Base-by-base conservation (phyloP, 768 basidiomycete species). In the Termitomyces sp. region DNA sequence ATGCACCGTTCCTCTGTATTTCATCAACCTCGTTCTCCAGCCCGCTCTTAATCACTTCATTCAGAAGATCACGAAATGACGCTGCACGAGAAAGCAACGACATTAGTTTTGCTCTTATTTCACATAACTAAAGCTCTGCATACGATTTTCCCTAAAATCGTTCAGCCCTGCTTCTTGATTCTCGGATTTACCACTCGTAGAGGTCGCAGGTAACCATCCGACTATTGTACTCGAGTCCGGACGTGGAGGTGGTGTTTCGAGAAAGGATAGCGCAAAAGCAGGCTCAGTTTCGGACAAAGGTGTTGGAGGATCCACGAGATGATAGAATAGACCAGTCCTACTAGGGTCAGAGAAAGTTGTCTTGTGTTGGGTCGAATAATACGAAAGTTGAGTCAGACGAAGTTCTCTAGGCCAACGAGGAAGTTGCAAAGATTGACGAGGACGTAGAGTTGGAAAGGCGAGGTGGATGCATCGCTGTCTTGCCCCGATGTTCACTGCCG, bases 111-210 rank as follows among this genome's bases (percentile, higher is more conserved):
- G 37, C 5, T 16, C 9, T 26, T 6, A 7, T 4, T 13, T 45
- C 20, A 54, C 34, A 41, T 7, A 54, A 44, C 13, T 26, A 46
- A 18, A 42, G 31, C 55, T 48, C 22, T 20, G 68, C 87, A 62
- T 65, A 92, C 91, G 64, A 66, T 92, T 93, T 64, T 84, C 84
- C 54, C 73, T 70, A 62, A 92, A 92, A 67, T 91, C 89, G 55
- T 85, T 82, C 60, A 91, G 67, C 5, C 83, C 83, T 1, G 81
- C 81, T 22, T 80, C 78, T 31, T 71, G 31, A 13, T 22, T 41
- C 4, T 50, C 58, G 2, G 57, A 50, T 5, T 20, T 22, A 5
- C 58, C 62, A 1, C 64, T 62, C 28, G 68, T 66, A 10, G 69
- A 60, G 39, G 54, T 58, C 46, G 86, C 87, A 15, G 87, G 87